Percentiles rank a stretch among this genome's conserved stretches.
Evolutionary conservation across 345 rosid species (phyloP).

Genomic region (Eutrema heterophyllum): DNA sequence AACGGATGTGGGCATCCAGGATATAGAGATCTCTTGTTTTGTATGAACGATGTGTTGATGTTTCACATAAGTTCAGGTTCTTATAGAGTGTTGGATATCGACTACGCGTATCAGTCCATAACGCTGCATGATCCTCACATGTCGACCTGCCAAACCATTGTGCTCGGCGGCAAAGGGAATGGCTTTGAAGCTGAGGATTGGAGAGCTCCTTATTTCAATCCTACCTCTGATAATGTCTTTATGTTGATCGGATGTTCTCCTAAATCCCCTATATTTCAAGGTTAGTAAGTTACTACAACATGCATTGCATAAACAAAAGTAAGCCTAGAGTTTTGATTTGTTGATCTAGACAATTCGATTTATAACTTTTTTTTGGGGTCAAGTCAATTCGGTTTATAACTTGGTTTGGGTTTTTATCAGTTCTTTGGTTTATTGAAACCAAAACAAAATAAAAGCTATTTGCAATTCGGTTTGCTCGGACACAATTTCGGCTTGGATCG

Average conservation of each 20-base stretch:
- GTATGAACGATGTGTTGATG: slow-evolving; percentile 81
- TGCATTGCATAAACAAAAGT: neutral
- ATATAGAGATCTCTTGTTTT: slow-evolving; percentile 71
- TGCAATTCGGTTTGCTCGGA: neutral
- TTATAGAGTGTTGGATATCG: slow-evolving; percentile 72
- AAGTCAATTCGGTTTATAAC: neutral
- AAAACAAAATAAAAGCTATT: too few relatives aligned
- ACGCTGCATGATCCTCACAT: slow-evolving; percentile 84
- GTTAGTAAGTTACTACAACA: slow-evolving; percentile 4
- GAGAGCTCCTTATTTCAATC: slow-evolving; percentile 68
- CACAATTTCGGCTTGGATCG: neutral
- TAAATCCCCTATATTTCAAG: slow-evolving; percentile 70
- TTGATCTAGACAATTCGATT: neutral
- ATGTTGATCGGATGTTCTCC: slow-evolving; percentile 84
- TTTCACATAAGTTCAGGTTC: slow-evolving; percentile 83
- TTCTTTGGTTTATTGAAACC: neutral
- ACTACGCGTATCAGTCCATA: slow-evolving; percentile 70
- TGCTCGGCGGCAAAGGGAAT: slow-evolving; percentile 72
- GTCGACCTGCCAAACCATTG: slow-evolving; percentile 62
- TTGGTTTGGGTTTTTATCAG: neutral
- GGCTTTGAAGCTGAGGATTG: slow-evolving; percentile 78
- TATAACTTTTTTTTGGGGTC: too few relatives aligned
- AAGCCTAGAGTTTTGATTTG: too few relatives aligned
- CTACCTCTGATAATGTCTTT: slow-evolving; percentile 73
- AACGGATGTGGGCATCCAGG: slow-evolving; percentile 93